Evolutionary conservation across 805 yeast genomes (phyloP).

Genomic region (Saturnispora silvae): DNA sequence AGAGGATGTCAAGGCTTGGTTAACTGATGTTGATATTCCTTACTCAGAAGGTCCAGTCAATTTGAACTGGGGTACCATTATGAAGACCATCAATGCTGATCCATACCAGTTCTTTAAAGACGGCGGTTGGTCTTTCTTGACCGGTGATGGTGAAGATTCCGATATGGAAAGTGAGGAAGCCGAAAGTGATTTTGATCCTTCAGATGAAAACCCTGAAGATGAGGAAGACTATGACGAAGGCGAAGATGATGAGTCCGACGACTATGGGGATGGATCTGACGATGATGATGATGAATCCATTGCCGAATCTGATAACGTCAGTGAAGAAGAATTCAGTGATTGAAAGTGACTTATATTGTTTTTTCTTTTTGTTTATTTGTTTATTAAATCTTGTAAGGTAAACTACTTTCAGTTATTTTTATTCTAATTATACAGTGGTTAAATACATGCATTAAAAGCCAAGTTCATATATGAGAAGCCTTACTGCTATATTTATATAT

Average conservation of each 20-base stretch:
- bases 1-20: slow-evolving; percentile 92
- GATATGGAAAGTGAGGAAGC: slow-evolving; percentile 59
- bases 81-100: slow-evolving; percentile 86
- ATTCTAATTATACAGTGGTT: neutral
- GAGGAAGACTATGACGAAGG: slow-evolving; percentile 33
- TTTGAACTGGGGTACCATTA: slow-evolving; percentile 89
- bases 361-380: neutral
- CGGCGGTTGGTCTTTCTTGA: slow-evolving; percentile 95
- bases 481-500: too few relatives aligned
- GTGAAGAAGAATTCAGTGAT: slow-evolving; percentile 16
- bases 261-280: slow-evolving; percentile 15
- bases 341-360: neutral
- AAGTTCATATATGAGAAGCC: too few relatives aligned
- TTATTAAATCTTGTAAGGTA: too few relatives aligned
- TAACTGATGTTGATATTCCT: slow-evolving; percentile 95
- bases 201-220: slow-evolving; percentile 51
- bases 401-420: neutral
- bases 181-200: slow-evolving; percentile 53
- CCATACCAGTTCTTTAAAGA: slow-evolving; percentile 89
- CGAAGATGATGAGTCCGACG: slow-evolving; percentile 17
- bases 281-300: slow-evolving; percentile 14
- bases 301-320: slow-evolving; percentile 13
- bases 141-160: slow-evolving; percentile 75
- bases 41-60: slow-evolving; percentile 90
- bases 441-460: too few relatives aligned